phyloP scores from a whole-genome alignment of 176 grass and related monocot species.

The Bromus sterilis region DNA sequence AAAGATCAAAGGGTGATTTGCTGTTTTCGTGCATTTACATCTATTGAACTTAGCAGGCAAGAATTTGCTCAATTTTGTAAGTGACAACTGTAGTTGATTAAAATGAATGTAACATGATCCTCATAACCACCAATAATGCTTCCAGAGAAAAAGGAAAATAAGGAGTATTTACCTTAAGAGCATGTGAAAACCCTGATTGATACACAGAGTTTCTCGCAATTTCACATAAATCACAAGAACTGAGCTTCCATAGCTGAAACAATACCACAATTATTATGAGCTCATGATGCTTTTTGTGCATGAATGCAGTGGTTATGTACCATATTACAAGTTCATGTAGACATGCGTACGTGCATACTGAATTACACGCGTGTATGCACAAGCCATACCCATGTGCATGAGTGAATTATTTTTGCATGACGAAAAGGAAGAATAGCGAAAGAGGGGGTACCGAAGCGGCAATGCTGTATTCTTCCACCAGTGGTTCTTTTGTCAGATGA shows the following conservation, averaged over 20 bases:
- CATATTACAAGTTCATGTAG: not conserved
- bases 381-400: not conserved
- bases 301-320: not conserved
- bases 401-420: slow-evolving; percentile 6
- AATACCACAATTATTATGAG: slow-evolving; percentile 9
- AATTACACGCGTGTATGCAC: not conserved
- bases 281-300: not conserved
- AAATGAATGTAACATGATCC: slow-evolving; percentile 8
- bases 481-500: slow-evolving; percentile 96
- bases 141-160: not conserved
- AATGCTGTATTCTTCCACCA: slow-evolving; percentile 99
- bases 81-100: not conserved
- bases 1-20: not conserved
- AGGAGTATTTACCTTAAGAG: slow-evolving; percentile 51
- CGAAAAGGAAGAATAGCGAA: not conserved
- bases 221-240: slow-evolving; percentile 97
- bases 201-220: slow-evolving; percentile 93
- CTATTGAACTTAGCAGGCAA: not conserved
- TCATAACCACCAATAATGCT: not conserved
- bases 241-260: slow-evolving; percentile 94
- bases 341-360: not conserved
- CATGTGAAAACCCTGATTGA: slow-evolving; percentile 96
- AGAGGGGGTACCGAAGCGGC: slow-evolving; percentile 79
- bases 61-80: not conserved
- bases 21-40: not conserved